These are phyloP conservation scores for Bimuria novae-zelandiae DNA, from an alignment of 2,329 filamentous ascomycete species.

Conservation along the genomic window DNA sequence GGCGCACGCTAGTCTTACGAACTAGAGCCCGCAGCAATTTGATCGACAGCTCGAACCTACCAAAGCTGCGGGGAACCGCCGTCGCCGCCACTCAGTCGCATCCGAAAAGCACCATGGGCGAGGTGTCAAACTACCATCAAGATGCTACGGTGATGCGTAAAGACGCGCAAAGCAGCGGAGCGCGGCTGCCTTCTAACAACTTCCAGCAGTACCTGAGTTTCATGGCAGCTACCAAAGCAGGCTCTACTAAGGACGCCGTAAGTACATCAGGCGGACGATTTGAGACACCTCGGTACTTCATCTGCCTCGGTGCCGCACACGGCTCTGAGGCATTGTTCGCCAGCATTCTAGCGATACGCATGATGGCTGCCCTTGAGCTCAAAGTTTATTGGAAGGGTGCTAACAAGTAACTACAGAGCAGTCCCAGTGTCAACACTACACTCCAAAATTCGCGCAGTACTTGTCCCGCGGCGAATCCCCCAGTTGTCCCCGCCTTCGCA, in stretches of 20 bases:
- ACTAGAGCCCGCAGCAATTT: too few relatives aligned
- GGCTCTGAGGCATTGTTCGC: too few relatives aligned
- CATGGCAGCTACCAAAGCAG: not conserved
- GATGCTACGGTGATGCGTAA: not conserved
- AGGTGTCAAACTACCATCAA: not conserved
- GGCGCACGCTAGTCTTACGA: too few relatives aligned
- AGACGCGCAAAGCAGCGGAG: not conserved
- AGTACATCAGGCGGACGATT: too few relatives aligned
- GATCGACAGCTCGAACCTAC: too few relatives aligned
- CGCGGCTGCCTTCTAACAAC: not conserved
- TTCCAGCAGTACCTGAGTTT: not conserved
- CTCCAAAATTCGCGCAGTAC: not conserved
- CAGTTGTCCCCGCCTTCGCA: not conserved
- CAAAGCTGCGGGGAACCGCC: too few relatives aligned
- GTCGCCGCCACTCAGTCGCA: not conserved
- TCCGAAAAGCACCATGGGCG: not conserved
- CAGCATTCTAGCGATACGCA: too few relatives aligned
- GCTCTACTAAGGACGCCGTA: too few relatives aligned
- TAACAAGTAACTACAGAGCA: not conserved
- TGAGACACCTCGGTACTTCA: not conserved
- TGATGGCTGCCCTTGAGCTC: too few relatives aligned
- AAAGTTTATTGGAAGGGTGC: too few relatives aligned
- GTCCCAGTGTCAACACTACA: not conserved
- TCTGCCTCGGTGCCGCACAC: too few relatives aligned
- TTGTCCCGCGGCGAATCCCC: not conserved